Base-by-base conservation (phyloP, 768 basidiomycete genomes). In the Trichaptum fuscoviolaceum region DNA sequence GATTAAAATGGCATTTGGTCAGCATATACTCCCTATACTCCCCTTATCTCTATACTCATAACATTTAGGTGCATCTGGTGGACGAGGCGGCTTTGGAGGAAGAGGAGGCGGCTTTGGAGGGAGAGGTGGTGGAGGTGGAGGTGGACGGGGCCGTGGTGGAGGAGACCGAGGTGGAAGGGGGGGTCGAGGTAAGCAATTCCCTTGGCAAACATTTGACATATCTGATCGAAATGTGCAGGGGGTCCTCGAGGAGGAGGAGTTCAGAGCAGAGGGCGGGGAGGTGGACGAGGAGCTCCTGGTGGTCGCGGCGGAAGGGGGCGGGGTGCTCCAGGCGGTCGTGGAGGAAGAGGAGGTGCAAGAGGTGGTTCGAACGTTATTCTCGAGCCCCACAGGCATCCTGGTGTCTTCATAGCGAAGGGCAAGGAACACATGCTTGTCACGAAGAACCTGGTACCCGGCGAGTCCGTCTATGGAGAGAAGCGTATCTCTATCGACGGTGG, bases 391-490 rank as follows among this genome's bases (percentile, higher is more conserved):
- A 85, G 91, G 74, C 97, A 99, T 77, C 79, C 87, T 35, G 97
- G 97, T 63, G 86, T 99, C 64, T 99, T 98, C 81, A 91, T 99
- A 73, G 97, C 97, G 67, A 92, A 92, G 77, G 96, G 95, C 77
- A 99, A 99, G 80, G 97, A 99, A 73, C 90, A 93, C 73, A 85
- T 99, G 78, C 82, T 99, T 70, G 97, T 99, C 77, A 99, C 97
- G 52, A 95, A 95, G 81, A 99, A 98, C 78, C 86, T 99, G 76
- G 95, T 93, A 57, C 97, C 97, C 1, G 97, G 97, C 60, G 97
- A 99, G 75, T 91, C 92, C 7, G 96, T 99, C 10, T 99, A 99
- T 76, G 97, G 97, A 68, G 97, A 99, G 79, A 99, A 99, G 82
- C 85, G 96, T 75, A 95, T 98, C 77, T 87, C 90, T 18, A 86